Evolutionary conservation across 108 stramenopile species (phyloP), one percentile per base, ranked within the genome.

Genomic region (Cyclotella choctawhatcheeana): DNA sequence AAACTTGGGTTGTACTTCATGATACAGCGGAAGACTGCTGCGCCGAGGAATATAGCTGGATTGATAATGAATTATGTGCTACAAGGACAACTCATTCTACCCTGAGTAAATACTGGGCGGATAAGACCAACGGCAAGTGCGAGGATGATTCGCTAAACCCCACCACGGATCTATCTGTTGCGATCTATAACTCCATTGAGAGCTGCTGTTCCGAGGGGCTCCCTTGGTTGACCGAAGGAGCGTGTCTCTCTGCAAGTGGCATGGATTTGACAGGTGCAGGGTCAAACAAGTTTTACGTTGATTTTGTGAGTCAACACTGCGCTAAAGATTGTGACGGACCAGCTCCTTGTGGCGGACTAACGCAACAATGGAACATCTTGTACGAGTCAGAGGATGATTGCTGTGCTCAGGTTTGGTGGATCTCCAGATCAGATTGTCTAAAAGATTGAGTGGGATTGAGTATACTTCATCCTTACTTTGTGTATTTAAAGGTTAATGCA

Each of bases 11-110:
- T 1, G 30, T 48, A 22, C 64, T 64, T 64, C 47, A 64, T 25
- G 29, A 64, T 27, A 30, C 44, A 48, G 64, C 64, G 8, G 64
- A 64, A 48, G 64, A 16, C 7, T 64, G 64, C 34, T 64, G 64
- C 47, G 13, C 45, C 2, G 6, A 14, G 10, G 64, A 64, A 64
- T 64, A 64, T 21, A 32, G 31, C n/a, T 64, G 64, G 64, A 48
- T 64, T 18, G 64, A 64, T 32, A 30, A 14, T 47, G 64, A 48
- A 30, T 30, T 64, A 4, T 64, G 64, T 48, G 27, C 64, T 32
- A 7, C 45, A 30, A 48, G 64, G 30, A 34, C 64, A 30, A 26
- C n/a, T 5, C 64, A 48, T 21, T 20, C 43, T 0, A 18, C 2
- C 4, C 5, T 2, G 17, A 25, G 4, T 0, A 64, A 64, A 25